Conservation (phyloP, 352 stramenopile genomes). For the Phytophthora lateralis region DNA sequence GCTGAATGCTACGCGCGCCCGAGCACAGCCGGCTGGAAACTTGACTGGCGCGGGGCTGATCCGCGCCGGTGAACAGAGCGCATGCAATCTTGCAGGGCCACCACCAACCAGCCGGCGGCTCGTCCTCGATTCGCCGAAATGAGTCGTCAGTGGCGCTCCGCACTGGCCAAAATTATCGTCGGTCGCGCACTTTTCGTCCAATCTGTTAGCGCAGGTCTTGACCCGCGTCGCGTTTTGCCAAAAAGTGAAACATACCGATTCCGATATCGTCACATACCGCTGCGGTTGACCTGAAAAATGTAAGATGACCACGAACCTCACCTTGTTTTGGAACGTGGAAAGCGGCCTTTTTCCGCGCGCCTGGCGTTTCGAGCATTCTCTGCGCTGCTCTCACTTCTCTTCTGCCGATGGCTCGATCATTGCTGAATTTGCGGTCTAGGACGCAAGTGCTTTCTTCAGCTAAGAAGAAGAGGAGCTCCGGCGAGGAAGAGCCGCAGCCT, state of each 20-base stretch:
- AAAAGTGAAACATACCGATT: too few species aligned
- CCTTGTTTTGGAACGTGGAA: neutral
- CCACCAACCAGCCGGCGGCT: constrained; percentile 17
- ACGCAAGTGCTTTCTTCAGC: constrained; percentile 43
- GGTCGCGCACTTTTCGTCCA: constrained; percentile 19
- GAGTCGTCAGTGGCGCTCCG: neutral
- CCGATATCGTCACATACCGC: too few species aligned
- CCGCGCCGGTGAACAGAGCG: constrained; percentile 14
- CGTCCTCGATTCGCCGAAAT: constrained; percentile 39
- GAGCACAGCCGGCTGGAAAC: neutral
- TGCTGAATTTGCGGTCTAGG: constrained; percentile 63
- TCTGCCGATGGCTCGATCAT: constrained; percentile 50
- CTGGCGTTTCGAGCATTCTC: constrained; percentile 29
- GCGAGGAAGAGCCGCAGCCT: constrained; percentile 23
- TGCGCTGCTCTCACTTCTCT: constrained; percentile 38
- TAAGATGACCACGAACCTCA: neutral
- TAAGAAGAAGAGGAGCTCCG: constrained; percentile 15
- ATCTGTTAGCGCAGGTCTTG: constrained; percentile 3
- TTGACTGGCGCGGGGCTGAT: constrained; percentile 21
- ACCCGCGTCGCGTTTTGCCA: neutral
- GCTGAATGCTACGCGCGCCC: neutral
- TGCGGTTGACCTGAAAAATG: constrained; percentile 1
- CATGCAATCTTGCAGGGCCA: constrained; percentile 18
- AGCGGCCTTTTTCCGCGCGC: constrained; percentile 28
- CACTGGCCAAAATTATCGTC: constrained; percentile 15